Evolutionary conservation across 2,329 filamentous ascomycete species (phyloP).

Genomic region (Penicillium sp.): DNA sequence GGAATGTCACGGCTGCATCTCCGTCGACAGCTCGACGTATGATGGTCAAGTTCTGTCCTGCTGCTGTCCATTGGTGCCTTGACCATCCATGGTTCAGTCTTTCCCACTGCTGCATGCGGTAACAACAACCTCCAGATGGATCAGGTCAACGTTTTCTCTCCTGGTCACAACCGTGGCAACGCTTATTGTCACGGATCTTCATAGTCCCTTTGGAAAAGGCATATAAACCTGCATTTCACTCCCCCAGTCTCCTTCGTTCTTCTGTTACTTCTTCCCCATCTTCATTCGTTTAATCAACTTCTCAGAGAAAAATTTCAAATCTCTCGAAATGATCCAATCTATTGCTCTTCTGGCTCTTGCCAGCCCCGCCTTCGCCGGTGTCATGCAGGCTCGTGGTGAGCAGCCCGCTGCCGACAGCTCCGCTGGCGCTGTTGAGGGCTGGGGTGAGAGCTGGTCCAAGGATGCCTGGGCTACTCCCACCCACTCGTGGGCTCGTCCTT

Average conservation of each 20-base stretch:
- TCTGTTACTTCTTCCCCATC: slow-evolving; percentile 2
- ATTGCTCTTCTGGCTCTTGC: slow-evolving; percentile 34
- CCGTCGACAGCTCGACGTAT: slow-evolving; percentile 10
- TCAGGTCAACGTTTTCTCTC: slow-evolving; percentile 20
- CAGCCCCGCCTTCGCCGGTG: slow-evolving; percentile 33
- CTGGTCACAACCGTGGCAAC: slow-evolving; percentile 28
- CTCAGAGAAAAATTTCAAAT: slow-evolving; percentile 15
- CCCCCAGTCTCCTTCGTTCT: slow-evolving; percentile 9
- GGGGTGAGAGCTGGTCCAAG: slow-evolving; percentile 11
- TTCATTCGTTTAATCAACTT: slow-evolving; percentile 22
- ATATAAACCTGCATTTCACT: too few species aligned
- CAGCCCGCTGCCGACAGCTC: slow-evolving; percentile 7
- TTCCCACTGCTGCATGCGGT: slow-evolving; percentile 16
- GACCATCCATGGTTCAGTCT: slow-evolving; percentile 15
- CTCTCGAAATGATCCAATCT: slow-evolving; percentile 34
- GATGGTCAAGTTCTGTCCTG: slow-evolving; percentile 11
- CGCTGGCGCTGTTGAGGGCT: slow-evolving; percentile 4
- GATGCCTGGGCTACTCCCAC: slow-evolving; percentile 4
- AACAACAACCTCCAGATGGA: slow-evolving; percentile 12
- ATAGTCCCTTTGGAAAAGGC: slow-evolving; percentile 5
- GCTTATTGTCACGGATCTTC: slow-evolving; percentile 15
- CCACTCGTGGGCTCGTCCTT: not conserved
- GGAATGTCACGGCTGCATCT: slow-evolving; percentile 28
- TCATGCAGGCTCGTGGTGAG: slow-evolving; percentile 26
- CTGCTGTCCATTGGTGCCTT: slow-evolving; percentile 15